Evolutionary conservation across 2,329 filamentous ascomycete genomes (phyloP).

Genomic region (Hypomyces rosellus): DNA sequence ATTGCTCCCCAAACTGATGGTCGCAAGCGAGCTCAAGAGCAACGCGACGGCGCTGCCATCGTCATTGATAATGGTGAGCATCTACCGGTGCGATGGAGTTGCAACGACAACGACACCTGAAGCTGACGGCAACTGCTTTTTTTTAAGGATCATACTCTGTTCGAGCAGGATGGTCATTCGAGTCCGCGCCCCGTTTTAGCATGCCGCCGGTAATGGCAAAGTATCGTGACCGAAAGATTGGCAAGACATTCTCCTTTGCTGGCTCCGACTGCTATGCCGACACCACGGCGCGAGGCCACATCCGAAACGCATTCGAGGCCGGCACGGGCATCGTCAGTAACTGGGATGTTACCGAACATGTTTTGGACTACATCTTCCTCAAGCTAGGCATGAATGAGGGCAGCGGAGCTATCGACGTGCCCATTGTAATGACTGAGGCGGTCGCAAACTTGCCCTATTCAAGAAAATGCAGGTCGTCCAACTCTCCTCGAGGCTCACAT

Average conservation of each 20-base stretch:
- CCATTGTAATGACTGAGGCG: constrained; percentile 92
- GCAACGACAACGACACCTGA: neutral
- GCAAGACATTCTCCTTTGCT: constrained; percentile 86
- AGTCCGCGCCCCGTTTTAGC: constrained; percentile 69
- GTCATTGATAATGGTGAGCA: constrained; percentile 91
- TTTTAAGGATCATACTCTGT: constrained; percentile 74
- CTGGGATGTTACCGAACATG: constrained; percentile 95
- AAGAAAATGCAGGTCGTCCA: constrained; percentile 64
- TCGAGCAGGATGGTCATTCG: constrained; percentile 94
- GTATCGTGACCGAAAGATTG: constrained; percentile 89
- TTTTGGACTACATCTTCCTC: constrained; percentile 89
- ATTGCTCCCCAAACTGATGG: constrained; percentile 56
- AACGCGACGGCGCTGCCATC: constrained; percentile 63
- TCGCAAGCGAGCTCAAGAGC: constrained; percentile 59
- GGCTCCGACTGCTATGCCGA: constrained; percentile 92
- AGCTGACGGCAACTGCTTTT: too few relatives aligned
- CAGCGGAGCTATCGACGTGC: constrained; percentile 71
- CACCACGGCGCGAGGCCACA: constrained; percentile 83
- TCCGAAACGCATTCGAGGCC: constrained; percentile 84
- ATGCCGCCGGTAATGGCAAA: constrained; percentile 89
- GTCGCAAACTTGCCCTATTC: constrained; percentile 88
- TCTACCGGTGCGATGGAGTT: neutral
- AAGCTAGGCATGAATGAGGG: constrained; percentile 80
- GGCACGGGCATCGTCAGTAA: constrained; percentile 90
- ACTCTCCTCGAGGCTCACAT: neutral